Conservation (phyloP, 108 stramenopile species). For the Skeletonema marinoi region DNA sequence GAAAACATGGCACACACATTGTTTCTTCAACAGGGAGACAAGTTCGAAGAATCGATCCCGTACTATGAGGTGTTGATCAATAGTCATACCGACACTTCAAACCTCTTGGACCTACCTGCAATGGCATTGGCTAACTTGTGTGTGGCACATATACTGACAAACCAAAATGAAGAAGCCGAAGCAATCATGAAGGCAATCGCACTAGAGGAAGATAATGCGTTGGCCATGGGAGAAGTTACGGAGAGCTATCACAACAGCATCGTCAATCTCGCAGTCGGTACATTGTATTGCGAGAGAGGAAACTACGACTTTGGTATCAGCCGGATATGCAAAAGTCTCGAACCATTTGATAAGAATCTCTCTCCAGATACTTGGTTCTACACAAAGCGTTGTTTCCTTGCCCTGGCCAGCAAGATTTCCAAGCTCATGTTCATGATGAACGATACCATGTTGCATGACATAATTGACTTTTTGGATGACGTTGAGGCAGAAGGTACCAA, state of each 20-base stretch:
- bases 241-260: conserved; percentile 76
- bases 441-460: conserved; percentile 70
- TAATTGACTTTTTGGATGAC: conserved; percentile 69
- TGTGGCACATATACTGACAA: conserved; percentile 87
- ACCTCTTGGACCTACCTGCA: conserved; percentile 75
- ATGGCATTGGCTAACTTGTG: conserved; percentile 91
- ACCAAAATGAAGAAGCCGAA: conserved; percentile 86
- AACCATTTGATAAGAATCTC: conserved; percentile 87
- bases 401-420: conserved; percentile 71
- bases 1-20: conserved; percentile 86
- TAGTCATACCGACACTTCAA: conserved; percentile 20
- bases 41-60: conserved; percentile 78
- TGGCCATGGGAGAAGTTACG: conserved; percentile 18
- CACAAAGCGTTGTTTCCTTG: conserved; percentile 85
- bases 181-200: conserved; percentile 81
- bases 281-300: conserved; percentile 85
- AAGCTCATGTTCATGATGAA: conserved; percentile 76
- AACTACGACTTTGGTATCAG: conserved; percentile 90
- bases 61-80: conserved; percentile 82
- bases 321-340: conserved; percentile 76
- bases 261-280: conserved; percentile 90
- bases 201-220: conserved; percentile 70
- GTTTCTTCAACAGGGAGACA: conserved; percentile 77
- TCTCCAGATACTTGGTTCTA: conserved; percentile 88
- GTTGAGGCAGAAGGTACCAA: conserved; percentile 25